Evolutionary conservation across 495 filamentous ascomycete genomes (phyloP), one percentile per base, ranked within the genome.

Genomic region (Penicilliopsis zonata): DNA sequence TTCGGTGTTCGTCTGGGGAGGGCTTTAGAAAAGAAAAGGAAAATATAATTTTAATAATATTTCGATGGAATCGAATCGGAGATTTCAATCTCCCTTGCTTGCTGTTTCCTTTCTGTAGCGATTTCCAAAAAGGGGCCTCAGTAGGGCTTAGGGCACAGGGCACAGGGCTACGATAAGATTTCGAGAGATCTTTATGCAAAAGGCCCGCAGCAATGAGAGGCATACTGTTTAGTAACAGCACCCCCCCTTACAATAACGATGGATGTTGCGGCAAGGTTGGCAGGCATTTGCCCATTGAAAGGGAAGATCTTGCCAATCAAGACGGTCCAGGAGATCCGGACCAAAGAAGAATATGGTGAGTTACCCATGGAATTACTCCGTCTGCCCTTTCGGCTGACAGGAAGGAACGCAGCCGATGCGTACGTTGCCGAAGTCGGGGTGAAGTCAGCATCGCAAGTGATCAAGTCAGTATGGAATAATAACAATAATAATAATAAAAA

Each of bases 371-470:
- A n/a, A n/a, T n/a, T n/a, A n/a, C n/a, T n/a, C n/a, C n/a, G n/a
- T n/a, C n/a, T n/a, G n/a, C n/a, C n/a, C n/a, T n/a, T n/a, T n/a
- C n/a, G n/a, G n/a, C n/a, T n/a, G n/a, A n/a, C n/a, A n/a, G n/a
- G n/a, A n/a, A n/a, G n/a, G n/a, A n/a, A n/a, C 32, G 10, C 35
- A 63, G 62, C 32, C 16, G 48, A 65, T 28, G 65, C 58, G 4
- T 69, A 57, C 31, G 51, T 63, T 28, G 52, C 58, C 23, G 52
- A 59, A 34, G 56, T 69, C 28, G 59, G 58, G 17, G 41, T 63
- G 18, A 67, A 61, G 46, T 46, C 46, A 28, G 65, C 64, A 7
- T 55, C 56, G 5, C 57, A 59, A 30, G 57, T 68, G 15, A 52
- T 63, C 34, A 71, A 65, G 67, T 69, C 33, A 35, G 58, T 38